These are phyloP conservation scores for Boletellus ananas DNA, from an alignment of 768 basidiomycete genomes.

Conservation along the genomic window DNA sequence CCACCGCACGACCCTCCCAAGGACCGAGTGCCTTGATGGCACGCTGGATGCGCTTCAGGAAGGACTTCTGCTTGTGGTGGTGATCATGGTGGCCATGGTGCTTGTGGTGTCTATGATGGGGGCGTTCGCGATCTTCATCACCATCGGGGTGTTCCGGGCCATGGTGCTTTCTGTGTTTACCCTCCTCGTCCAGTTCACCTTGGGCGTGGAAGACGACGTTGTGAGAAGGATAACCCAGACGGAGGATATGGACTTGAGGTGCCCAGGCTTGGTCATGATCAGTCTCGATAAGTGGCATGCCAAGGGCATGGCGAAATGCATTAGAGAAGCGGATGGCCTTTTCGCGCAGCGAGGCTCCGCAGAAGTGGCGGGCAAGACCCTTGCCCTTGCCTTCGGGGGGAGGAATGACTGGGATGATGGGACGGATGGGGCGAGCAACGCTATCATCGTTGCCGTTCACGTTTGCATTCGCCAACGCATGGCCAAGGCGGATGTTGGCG, in stretches of 20 bases:
- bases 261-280: constrained; percentile 7
- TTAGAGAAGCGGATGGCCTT: constrained; percentile 54
- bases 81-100: constrained; percentile 8
- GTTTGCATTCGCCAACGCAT: constrained; percentile 32
- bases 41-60: constrained; percentile 57
- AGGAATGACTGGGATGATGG: constrained; percentile 7
- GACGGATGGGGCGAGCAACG: constrained; percentile 20
- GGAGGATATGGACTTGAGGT: constrained; percentile 32
- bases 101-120: constrained; percentile 14
- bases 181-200: constrained; percentile 5
- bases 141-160: neutral
- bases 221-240: constrained; percentile 9
- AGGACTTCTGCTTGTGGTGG: constrained; percentile 34
- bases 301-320: constrained; percentile 51
- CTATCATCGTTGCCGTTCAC: constrained; percentile 27
- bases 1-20: constrained; percentile 80
- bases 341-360: constrained; percentile 38
- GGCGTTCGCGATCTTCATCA: neutral
- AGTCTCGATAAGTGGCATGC: constrained; percentile 45
- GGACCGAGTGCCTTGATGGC: constrained; percentile 69
- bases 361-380: constrained; percentile 23
- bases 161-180: constrained; percentile 11
- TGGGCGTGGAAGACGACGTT: neutral
- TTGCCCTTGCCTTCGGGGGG: constrained; percentile 9
- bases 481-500: constrained; percentile 38